phyloP scores from a whole-genome alignment of 2,329 filamentous ascomycete genomes.

The Pseudogymnoascus sp. region DNA sequence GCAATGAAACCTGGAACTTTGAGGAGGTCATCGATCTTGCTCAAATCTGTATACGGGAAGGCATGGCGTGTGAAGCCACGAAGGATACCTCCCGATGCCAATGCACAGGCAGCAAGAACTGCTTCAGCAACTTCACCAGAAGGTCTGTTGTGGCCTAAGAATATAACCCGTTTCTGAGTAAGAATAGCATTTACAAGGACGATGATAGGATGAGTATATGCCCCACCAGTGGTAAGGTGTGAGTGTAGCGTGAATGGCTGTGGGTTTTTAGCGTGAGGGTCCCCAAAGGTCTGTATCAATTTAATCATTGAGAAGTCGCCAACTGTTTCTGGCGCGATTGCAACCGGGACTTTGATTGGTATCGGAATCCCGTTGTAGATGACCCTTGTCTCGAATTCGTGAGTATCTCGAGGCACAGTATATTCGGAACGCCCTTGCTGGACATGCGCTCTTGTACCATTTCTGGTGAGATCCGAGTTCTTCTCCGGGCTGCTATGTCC shows the following conservation, averaged over 20 bases:
- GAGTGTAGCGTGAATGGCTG: slow-evolving; percentile 81
- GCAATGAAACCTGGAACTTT: slow-evolving; percentile 97
- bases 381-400: slow-evolving; percentile 94
- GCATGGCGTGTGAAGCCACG: slow-evolving; percentile 92
- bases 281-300: slow-evolving; percentile 88
- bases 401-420: slow-evolving; percentile 80
- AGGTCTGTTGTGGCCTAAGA: slow-evolving; percentile 88
- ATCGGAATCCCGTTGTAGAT: slow-evolving; percentile 95
- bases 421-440: slow-evolving; percentile 50
- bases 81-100: slow-evolving; percentile 86
- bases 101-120: slow-evolving; percentile 91
- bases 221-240: slow-evolving; percentile 86
- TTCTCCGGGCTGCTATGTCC: slow-evolving; percentile 35
- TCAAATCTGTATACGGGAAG: slow-evolving; percentile 95
- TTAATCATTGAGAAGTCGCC: slow-evolving; percentile 97
- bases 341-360: slow-evolving; percentile 91
- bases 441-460: slow-evolving; percentile 54
- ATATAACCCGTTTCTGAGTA: slow-evolving; percentile 94
- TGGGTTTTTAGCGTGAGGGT: slow-evolving; percentile 69
- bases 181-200: slow-evolving; percentile 89
- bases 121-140: slow-evolving; percentile 95
- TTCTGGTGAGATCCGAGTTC: slow-evolving; percentile 35
- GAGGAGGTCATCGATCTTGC: slow-evolving; percentile 92
- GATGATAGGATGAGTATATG: slow-evolving; percentile 86
- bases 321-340: slow-evolving; percentile 88